Evolutionary conservation across 1,139 yeast species (phyloP), one percentile per base, ranked within the genome.

Genomic region (Barnettozyma hawaiiensis): DNA sequence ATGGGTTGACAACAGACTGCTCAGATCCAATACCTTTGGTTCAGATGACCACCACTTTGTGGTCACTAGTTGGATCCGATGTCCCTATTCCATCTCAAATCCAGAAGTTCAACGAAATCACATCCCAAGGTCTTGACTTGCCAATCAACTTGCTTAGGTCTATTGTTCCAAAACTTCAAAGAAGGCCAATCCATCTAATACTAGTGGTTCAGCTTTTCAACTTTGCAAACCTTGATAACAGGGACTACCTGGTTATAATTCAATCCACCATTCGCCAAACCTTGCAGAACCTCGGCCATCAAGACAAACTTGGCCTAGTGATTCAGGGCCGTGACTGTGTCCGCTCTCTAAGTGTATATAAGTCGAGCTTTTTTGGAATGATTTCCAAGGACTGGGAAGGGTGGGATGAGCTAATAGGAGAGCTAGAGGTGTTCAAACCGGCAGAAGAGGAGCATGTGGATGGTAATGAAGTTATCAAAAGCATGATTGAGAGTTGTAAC

Each of bases 231-330:
- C 36, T 68, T 31, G 41, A 66, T 1, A 63, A 72, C 46, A 53
- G 52, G 0, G 71, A 66, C 10, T 73, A 68, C 51, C 57, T 63
- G 29, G n/a, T 21, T 1, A 46, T 57, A 6, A 39, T 75, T 3
- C 62, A 62, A 35, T 35, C 48, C 0, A 49, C 61, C 4, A 45
- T 78, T 4, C 53, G 49, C 6, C 52, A 46, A 2, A 54, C 67
- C 8, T 49, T 72, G 33, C 42, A 52, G 1, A 49, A 53, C 0
- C 53, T 80, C 39, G 60, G 70, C 31, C 58, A 64, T 0, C 53
- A 58, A n/a, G 86, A 80, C 56, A 67, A 65, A 38, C 54, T 81
- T 10, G 85, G 84, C 0, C 50, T 81, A 21, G 72, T 81, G 0
- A 65, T 78, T 32, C 59, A 76, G 16, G 84, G 84, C 1, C 64